A percentile compares a stretch with the other conserved stretches of the same genome.
These are phyloP conservation scores for Beta vulgaris DNA, from an alignment of 148 eudicot species.

Conservation along the genomic window DNA sequence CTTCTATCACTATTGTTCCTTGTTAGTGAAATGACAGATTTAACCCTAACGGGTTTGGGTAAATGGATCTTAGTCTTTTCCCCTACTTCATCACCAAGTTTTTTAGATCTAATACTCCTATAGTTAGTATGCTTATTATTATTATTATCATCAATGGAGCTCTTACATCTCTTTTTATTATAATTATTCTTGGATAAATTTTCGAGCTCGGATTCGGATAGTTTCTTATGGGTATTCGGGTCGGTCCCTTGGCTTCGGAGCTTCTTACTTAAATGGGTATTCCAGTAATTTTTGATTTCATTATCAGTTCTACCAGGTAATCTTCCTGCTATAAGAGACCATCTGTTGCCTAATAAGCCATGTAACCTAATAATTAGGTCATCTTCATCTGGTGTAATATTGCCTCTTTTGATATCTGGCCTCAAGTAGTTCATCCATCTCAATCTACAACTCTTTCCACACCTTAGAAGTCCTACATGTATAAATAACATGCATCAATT, in stretches of 20 bases:
- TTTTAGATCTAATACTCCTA: slow-evolving; percentile 11
- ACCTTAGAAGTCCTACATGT: slow-evolving; percentile 47
- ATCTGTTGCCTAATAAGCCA: slow-evolving; percentile 53
- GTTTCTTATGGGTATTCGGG: slow-evolving; percentile 36
- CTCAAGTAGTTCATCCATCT: slow-evolving; percentile 69
- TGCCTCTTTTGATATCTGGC: slow-evolving; percentile 67
- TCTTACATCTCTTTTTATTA: slow-evolving; percentile 21
- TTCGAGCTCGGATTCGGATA: slow-evolving; percentile 14
- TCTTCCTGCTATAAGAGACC: slow-evolving; percentile 68
- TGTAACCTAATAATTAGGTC: slow-evolving; percentile 61
- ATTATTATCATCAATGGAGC: slow-evolving; percentile 9
- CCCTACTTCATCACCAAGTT: slow-evolving; percentile 6
- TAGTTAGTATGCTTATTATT: background rate
- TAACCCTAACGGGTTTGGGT: slow-evolving; percentile 45
- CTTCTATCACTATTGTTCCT: slow-evolving; percentile 38
- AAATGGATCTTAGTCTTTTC: slow-evolving; percentile 33
- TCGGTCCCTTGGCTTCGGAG: slow-evolving; percentile 39
- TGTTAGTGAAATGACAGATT: slow-evolving; percentile 28
- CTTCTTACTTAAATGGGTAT: slow-evolving; percentile 54
- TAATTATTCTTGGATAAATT: background rate
- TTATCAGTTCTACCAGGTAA: slow-evolving; percentile 72
- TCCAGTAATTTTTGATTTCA: slow-evolving; percentile 71
- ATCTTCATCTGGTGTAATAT: slow-evolving; percentile 55
- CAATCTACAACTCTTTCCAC: slow-evolving; percentile 71
- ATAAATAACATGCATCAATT: background rate